phyloP scores from a whole-genome alignment of 768 basidiomycete species.

The Termitomyces sp. region DNA sequence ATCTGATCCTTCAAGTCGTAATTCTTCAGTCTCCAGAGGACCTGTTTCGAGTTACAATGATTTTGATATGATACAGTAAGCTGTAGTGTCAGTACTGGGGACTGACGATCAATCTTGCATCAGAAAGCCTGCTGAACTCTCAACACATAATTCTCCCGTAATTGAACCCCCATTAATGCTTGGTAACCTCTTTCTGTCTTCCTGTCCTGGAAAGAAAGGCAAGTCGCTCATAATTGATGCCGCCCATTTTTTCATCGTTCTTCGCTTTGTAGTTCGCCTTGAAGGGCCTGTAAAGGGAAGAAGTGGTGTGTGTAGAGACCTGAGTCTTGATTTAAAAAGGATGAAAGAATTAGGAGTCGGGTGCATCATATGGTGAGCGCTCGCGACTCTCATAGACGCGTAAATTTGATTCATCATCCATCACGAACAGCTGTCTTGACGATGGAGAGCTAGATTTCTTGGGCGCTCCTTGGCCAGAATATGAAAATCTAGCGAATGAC shows the following conservation, averaged over 20 bases:
- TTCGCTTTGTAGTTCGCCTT: conserved; percentile 47
- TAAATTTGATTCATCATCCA: neutral
- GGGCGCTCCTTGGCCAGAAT: conserved; percentile 83
- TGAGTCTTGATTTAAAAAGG: conserved; percentile 69
- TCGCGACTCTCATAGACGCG: neutral
- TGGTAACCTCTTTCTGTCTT: conserved; percentile 86
- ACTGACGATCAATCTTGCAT: neutral
- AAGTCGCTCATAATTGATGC: conserved; percentile 2
- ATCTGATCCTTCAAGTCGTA: conserved; percentile 2
- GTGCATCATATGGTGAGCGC: conserved; percentile 74
- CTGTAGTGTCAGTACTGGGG: neutral
- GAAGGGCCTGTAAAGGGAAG: conserved; percentile 75
- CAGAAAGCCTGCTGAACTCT: neutral
- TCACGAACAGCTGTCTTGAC: conserved; percentile 63
- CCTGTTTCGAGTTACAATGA: neutral
- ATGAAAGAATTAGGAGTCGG: conserved; percentile 71
- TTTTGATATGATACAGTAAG: conserved; percentile 1
- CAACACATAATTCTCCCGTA: conserved; percentile 1
- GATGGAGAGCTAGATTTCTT: conserved; percentile 79
- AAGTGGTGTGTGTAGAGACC: conserved; percentile 75
- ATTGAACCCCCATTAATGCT: conserved; percentile 27
- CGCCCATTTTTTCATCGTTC: neutral
- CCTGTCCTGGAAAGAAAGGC: conserved; percentile 96
- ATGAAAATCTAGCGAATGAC: conserved; percentile 51
- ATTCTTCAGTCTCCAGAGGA: neutral